A percentile compares a stretch with the other conserved stretches of the same genome.
Conservation (phyloP, 768 basidiomycete genomes). For the Botryobasidium botryosum region DNA sequence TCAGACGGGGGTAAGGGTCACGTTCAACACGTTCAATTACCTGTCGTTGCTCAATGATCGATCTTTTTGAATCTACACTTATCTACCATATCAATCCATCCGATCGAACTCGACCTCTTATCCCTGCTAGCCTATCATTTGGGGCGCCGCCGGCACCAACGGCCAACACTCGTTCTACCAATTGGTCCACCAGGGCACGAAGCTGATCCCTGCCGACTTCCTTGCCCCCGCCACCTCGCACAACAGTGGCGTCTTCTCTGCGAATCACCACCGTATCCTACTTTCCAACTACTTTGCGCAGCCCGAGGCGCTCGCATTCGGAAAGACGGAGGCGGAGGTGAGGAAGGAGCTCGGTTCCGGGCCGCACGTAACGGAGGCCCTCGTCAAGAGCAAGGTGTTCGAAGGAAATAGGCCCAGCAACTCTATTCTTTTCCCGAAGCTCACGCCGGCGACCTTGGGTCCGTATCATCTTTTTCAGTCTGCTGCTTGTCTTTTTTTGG, state of each 20-base stretch:
- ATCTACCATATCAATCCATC: not conserved
- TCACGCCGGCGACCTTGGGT: conserved; percentile 83
- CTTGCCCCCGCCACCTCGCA: conserved; percentile 76
- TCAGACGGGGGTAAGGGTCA: conserved; percentile 81
- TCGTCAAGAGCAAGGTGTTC: conserved; percentile 95
- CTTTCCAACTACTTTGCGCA: conserved; percentile 98
- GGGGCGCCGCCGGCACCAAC: conserved; percentile 97
- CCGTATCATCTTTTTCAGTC: conserved; percentile 18
- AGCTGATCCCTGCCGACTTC: conserved; percentile 83
- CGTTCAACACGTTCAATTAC: no score
- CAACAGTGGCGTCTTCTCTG: conserved; percentile 59
- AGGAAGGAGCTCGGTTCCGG: conserved; percentile 25
- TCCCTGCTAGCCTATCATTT: conserved; percentile 98
- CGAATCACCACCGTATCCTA: conserved; percentile 93
- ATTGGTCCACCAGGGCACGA: conserved; percentile 87
- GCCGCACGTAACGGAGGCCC: conserved; percentile 53
- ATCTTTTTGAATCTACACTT: not conserved
- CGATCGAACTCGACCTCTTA: conserved; percentile 3
- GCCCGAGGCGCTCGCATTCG: conserved; percentile 93
- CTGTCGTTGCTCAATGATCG: not conserved
- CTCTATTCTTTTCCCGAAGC: conserved; percentile 82
- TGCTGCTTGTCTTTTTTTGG: no score
- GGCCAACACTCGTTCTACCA: conserved; percentile 99
- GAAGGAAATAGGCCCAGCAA: conserved; percentile 96
- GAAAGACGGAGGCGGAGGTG: conserved; percentile 88